A percentile compares a stretch with the other conserved stretches of the same genome.
phyloP scores from a whole-genome alignment of 345 rosid genomes.

The Bruguiera gymnorhiza region DNA sequence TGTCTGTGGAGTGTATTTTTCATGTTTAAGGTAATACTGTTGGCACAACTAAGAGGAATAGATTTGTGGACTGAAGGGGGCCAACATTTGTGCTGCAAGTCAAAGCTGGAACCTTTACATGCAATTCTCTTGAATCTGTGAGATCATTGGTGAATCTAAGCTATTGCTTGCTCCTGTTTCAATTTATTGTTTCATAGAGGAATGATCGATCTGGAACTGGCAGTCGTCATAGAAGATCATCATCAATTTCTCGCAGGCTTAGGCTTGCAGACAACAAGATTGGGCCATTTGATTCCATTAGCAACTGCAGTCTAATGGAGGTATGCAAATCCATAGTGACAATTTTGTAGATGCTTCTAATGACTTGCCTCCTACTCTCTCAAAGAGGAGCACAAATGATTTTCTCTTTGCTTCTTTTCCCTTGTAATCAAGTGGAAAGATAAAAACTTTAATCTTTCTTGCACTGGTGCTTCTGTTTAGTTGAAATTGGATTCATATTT shows the following conservation, averaged over 20 bases:
- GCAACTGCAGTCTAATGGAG: constrained; percentile 90
- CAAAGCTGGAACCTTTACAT: no score
- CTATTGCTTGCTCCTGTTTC: constrained; percentile 12
- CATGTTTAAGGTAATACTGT: no score
- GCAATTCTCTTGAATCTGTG: neutral
- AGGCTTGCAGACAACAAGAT: constrained; percentile 52
- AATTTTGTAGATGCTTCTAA: neutral
- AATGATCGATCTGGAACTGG: constrained; percentile 82
- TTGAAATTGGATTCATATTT: neutral
- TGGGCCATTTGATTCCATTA: constrained; percentile 59
- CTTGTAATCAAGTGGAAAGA: neutral
- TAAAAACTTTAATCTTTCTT: neutral
- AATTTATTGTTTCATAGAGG: constrained; percentile 48
- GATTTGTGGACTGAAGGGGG: no score
- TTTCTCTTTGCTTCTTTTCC: neutral
- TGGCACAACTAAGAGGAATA: no score
- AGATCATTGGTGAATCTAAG: neutral
- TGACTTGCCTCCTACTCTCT: neutral
- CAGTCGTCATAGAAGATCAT: constrained; percentile 68
- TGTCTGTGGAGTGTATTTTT: no score
- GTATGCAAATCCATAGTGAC: constrained; percentile 31
- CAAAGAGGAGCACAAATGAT: neutral
- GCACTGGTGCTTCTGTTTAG: neutral
- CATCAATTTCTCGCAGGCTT: constrained; percentile 60
- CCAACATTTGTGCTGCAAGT: no score